These are phyloP conservation scores for Posidonia oceanica DNA, from an alignment of 116 monocot genomes.

Conservation along the genomic window DNA sequence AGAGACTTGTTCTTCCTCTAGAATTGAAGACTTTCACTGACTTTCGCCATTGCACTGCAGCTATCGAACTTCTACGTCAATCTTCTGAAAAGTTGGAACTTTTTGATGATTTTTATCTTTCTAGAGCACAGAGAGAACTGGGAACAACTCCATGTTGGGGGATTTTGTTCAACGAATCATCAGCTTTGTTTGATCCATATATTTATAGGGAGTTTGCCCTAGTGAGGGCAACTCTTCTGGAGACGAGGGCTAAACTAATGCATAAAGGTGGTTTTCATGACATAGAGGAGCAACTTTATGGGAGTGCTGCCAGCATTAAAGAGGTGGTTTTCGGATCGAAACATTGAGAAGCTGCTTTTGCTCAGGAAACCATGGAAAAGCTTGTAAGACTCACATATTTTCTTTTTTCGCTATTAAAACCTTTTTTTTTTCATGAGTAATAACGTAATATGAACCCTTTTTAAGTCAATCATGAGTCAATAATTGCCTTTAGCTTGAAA, in stretches of 20 bases:
- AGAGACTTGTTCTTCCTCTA: constrained; percentile 11
- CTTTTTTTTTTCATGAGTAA: too few relatives aligned
- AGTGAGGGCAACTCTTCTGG: constrained; percentile 40
- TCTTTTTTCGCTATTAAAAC: too few relatives aligned
- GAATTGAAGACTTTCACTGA: constrained; percentile 2
- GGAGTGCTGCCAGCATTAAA: neutral
- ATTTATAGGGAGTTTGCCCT: constrained; percentile 34
- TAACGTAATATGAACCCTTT: too few relatives aligned
- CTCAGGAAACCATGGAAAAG: neutral
- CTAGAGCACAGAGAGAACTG: neutral
- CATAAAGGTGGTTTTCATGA: constrained; percentile 12
- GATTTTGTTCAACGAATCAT: neutral
- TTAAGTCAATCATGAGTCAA: too few relatives aligned
- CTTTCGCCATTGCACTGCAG: constrained; percentile 3
- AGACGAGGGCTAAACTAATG: constrained; percentile 48
- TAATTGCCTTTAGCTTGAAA: too few relatives aligned
- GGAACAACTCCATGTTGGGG: constrained; percentile 7
- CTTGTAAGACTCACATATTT: neutral
- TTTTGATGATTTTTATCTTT: neutral
- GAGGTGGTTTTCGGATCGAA: constrained; percentile 1
- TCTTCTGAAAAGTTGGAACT: constrained; percentile 11
- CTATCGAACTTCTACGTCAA: constrained; percentile 17
- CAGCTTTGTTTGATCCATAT: constrained; percentile 8
- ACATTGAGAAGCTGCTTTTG: neutral
- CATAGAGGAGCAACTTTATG: neutral